A percentile compares a stretch with the other conserved stretches of the same genome.
Conservation (phyloP, 1,139 yeast genomes). For the Kodamaea anthophila region DNA sequence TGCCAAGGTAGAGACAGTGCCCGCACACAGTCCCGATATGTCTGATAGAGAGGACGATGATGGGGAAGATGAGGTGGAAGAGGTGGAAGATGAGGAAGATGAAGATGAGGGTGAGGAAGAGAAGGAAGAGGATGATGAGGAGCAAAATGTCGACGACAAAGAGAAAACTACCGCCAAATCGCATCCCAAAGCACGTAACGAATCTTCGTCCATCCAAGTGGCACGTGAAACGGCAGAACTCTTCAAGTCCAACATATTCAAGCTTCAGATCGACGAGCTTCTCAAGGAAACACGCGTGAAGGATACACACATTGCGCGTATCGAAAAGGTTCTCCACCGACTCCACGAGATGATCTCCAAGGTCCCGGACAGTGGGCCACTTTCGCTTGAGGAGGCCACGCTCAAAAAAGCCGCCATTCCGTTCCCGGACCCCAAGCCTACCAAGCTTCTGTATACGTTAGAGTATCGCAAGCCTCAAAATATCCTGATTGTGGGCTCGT, state of each 20-base stretch:
- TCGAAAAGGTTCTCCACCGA: constrained; percentile 75
- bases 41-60: constrained; percentile 10
- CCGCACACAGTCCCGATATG: constrained; percentile 3
- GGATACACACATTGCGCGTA: constrained; percentile 56
- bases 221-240: constrained; percentile 92
- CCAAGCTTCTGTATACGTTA: constrained; percentile 62
- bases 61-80: constrained; percentile 11
- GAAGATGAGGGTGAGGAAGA: constrained; percentile 13
- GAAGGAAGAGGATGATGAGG: constrained; percentile 8
- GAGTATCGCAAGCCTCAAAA: constrained; percentile 67
- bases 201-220: constrained; percentile 83
- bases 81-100: constrained; percentile 10
- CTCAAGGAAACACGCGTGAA: constrained; percentile 72
- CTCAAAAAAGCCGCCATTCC: constrained; percentile 56
- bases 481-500: constrained; percentile 80
- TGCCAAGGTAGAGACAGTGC: constrained; percentile 13
- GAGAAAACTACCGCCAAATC: constrained; percentile 4
- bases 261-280: constrained; percentile 87
- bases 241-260: constrained; percentile 90
- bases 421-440: constrained; percentile 85
- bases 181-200: constrained; percentile 27
- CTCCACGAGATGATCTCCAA: constrained; percentile 63
- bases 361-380: constrained; percentile 46
- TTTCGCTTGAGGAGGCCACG: constrained; percentile 51
- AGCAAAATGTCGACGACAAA: constrained; percentile 8